Base-by-base conservation (phyloP, 2,329 filamentous ascomycete genomes). In the Curvularia verruculosa region DNA sequence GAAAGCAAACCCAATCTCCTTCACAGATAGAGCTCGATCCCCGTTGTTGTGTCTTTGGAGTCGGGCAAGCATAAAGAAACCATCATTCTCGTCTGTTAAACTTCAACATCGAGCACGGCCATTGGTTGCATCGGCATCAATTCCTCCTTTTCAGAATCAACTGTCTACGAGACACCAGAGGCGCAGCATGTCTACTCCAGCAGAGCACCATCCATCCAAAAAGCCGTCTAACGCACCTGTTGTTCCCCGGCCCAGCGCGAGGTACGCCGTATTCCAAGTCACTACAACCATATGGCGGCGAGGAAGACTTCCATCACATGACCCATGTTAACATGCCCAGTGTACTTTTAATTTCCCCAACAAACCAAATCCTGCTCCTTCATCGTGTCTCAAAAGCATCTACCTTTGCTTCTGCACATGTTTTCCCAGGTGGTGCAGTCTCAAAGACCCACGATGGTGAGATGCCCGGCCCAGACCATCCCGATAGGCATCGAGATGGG, bases 351-450 rank as follows among this genome's bases (percentile, higher is more conserved):
- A 81, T 99, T 46, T 97, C 95, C 0, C 89, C 92, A 0, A 82
- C 84, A 49, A 97, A 98, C 75, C 87, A 96, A 74, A 86, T 98
- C 45, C 84, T 99, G 0, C 86, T 98, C 18, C 86, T 98, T 8
- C 92, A 92, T 75, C 88, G 95, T 60, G 91, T 96, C 2, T 84
- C 88, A 63, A 92, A 89, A 1, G 95, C 91, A 0, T 87, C 85
- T 1, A 89, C 92, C 2, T 98, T 97, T 71, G 86, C 94, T 3
- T 94, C 91, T 0, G 95, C 94, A 0, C 92, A 98, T 72, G 95
- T 99, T 59, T 99, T 99, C 66, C 94, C 95, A 0, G 95, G 95
- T 31, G 95, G 95, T 5, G 92, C 92, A 68, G 83, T 96, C 21
- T 89, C 92, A 12, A 76, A 85, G 0, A 84, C 85, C 19, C 91